Percentiles rank a stretch among this genome's conserved stretches.
These are phyloP conservation scores for Erodium trifolium DNA, from an alignment of 441 rosid species.

Conservation along the genomic window DNA sequence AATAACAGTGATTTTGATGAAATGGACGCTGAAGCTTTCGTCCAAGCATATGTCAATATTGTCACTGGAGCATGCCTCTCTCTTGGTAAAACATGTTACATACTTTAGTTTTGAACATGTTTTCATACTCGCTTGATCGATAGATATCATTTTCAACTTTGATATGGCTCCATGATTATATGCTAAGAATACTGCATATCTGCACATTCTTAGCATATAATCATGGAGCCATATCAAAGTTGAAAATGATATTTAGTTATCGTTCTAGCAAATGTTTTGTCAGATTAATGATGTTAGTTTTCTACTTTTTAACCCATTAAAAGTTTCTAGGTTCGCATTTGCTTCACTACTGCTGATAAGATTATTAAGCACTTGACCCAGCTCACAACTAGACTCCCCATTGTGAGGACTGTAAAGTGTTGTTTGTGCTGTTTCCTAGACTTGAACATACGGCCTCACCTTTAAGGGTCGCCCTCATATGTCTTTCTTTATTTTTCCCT, in stretches of 20 bases:
- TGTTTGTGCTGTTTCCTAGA: background rate
- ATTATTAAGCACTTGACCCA: background rate
- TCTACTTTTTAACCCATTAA: background rate
- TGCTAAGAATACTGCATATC: constrained; percentile 6
- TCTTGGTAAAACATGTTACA: constrained; percentile 50
- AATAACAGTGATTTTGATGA: constrained; percentile 50
- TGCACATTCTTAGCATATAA: background rate
- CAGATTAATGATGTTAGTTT: background rate
- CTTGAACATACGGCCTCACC: background rate
- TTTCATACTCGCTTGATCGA: background rate
- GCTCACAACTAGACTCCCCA: background rate
- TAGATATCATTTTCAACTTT: background rate
- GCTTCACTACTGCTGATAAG: constrained; percentile 4
- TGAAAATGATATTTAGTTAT: background rate
- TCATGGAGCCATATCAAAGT: constrained; percentile 6
- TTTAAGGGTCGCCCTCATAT: constrained; percentile 5
- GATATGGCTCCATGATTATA: constrained; percentile 1
- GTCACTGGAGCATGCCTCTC: constrained; percentile 95
- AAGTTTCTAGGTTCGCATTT: background rate
- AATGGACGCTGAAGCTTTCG: constrained; percentile 73
- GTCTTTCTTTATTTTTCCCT: background rate
- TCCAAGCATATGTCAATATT: constrained; percentile 86
- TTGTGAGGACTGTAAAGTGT: background rate
- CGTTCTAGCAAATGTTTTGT: background rate
- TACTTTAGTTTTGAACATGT: background rate